Conservation (phyloP, 2,329 filamentous ascomycete genomes). For the Colletotrichum sp. region DNA sequence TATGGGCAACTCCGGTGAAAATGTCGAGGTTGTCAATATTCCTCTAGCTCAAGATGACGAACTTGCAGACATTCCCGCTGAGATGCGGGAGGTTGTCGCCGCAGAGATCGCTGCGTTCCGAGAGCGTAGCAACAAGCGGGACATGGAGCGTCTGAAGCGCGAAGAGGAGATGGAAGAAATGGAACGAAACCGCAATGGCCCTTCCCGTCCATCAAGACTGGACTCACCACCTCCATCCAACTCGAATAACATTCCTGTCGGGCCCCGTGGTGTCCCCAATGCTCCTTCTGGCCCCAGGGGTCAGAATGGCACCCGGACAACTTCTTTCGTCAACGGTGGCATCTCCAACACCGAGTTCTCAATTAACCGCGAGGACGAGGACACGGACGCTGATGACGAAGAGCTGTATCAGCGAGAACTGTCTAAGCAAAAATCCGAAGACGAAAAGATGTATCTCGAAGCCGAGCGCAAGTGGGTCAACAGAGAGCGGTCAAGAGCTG, state of each 20-base stretch:
- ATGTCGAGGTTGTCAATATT: conserved; percentile 88
- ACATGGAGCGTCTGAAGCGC: conserved; percentile 82
- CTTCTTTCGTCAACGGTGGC: conserved; percentile 83
- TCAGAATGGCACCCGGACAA: conserved; percentile 67
- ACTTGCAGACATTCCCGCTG: conserved; percentile 90
- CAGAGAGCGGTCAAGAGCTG: conserved; percentile 81
- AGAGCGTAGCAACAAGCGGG: conserved; percentile 86
- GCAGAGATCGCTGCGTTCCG: conserved; percentile 94
- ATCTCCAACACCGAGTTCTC: conserved; percentile 63
- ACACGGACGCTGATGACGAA: conserved; percentile 85
- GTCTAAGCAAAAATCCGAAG: conserved; percentile 74
- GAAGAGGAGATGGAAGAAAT: conserved; percentile 93
- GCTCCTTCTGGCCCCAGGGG: conserved; percentile 71
- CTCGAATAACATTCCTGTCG: conserved; percentile 77
- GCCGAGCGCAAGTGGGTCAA: conserved; percentile 91
- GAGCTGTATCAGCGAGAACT: conserved; percentile 78
- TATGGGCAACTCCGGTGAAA: conserved; percentile 74
- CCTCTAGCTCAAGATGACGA: conserved; percentile 89
- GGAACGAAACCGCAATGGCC: conserved; percentile 75
- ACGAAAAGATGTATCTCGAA: conserved; percentile 81
- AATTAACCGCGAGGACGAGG: conserved; percentile 77
- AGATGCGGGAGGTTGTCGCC: conserved; percentile 94
- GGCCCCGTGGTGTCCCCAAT: conserved; percentile 73
- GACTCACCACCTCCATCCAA: conserved; percentile 71
- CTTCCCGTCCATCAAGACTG: conserved; percentile 67